Conservation (phyloP, 2,329 filamentous ascomycete genomes). For the Ramularia collo-cygni region DNA sequence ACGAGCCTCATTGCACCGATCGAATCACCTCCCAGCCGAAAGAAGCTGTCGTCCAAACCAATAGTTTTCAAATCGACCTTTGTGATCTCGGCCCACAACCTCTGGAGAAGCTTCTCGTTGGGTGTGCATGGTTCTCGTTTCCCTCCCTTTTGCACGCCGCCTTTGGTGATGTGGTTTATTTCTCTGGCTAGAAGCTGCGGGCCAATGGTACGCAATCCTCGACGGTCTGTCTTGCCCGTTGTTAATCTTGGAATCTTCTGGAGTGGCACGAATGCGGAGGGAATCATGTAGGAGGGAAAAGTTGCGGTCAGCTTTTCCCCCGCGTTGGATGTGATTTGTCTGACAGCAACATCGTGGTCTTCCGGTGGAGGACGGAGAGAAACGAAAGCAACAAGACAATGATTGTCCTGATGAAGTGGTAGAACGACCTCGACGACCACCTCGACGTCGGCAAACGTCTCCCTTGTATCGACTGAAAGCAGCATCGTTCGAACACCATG, state of each 20-base stretch:
- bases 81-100: slow-evolving; percentile 6
- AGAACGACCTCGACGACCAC: too few relatives aligned
- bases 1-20: slow-evolving; percentile 42
- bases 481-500: slow-evolving; percentile 50
- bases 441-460: too few relatives aligned
- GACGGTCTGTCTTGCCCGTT: not conserved
- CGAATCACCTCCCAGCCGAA: slow-evolving; percentile 42
- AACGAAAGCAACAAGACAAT: too few relatives aligned
- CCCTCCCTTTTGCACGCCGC: too few relatives aligned
- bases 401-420: too few relatives aligned
- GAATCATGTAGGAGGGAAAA: slow-evolving; percentile 1
- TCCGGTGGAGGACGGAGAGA: too few relatives aligned
- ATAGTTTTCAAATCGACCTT: slow-evolving; percentile 1
- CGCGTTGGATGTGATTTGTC: too few relatives aligned
- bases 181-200: too few relatives aligned
- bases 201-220: not conserved
- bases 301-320: not conserved
- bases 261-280: not conserved
- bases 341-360: too few relatives aligned
- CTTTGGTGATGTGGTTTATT: too few relatives aligned
- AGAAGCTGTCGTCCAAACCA: slow-evolving; percentile 34
- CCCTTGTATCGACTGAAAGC: too few relatives aligned
- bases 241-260: not conserved
- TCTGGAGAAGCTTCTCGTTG: not conserved
- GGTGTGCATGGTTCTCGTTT: too few relatives aligned